Evolutionary conservation across 306 rosid genomes (phyloP).

Genomic region (Dalbergia cultrata): DNA sequence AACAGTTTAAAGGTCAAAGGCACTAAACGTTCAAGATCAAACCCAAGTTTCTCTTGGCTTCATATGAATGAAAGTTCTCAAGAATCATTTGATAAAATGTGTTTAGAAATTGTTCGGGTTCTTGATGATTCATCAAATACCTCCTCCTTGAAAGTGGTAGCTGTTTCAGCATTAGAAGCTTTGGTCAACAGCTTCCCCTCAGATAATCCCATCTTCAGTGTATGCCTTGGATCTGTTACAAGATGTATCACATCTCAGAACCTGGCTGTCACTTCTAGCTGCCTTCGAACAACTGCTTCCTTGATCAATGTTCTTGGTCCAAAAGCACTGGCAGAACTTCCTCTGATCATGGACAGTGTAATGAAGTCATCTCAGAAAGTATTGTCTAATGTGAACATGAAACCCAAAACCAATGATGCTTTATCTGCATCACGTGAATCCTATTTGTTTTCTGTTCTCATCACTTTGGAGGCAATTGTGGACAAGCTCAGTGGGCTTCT

Average conservation of each 20-base stretch:
- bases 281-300: slow-evolving; percentile 79
- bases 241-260: slow-evolving; percentile 58
- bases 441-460: slow-evolving; percentile 61
- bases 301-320: slow-evolving; percentile 87
- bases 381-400: slow-evolving; percentile 51
- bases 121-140: slow-evolving; percentile 64
- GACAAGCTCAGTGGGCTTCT: slow-evolving; percentile 89
- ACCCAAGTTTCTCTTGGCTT: slow-evolving; percentile 58
- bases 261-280: slow-evolving; percentile 65
- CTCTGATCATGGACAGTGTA: slow-evolving; percentile 76
- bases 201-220: slow-evolving; percentile 60
- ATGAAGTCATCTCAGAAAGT: slow-evolving; percentile 59
- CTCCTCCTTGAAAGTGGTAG: slow-evolving; percentile 80
- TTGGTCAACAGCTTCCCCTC: slow-evolving; percentile 70
- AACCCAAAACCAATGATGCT: slow-evolving; percentile 42
- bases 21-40: slow-evolving; percentile 52
- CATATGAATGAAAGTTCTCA: slow-evolving; percentile 64
- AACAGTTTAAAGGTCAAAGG: slow-evolving; percentile 54
- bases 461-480: slow-evolving; percentile 79
- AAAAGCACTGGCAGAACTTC: slow-evolving; percentile 80
- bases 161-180: slow-evolving; percentile 85
- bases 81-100: slow-evolving; percentile 62
- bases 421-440: slow-evolving; percentile 58
- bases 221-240: slow-evolving; percentile 70
- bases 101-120: slow-evolving; percentile 65